Evolutionary conservation across 805 yeast species (phyloP).

Genomic region (Myxozyma melibiosi): DNA sequence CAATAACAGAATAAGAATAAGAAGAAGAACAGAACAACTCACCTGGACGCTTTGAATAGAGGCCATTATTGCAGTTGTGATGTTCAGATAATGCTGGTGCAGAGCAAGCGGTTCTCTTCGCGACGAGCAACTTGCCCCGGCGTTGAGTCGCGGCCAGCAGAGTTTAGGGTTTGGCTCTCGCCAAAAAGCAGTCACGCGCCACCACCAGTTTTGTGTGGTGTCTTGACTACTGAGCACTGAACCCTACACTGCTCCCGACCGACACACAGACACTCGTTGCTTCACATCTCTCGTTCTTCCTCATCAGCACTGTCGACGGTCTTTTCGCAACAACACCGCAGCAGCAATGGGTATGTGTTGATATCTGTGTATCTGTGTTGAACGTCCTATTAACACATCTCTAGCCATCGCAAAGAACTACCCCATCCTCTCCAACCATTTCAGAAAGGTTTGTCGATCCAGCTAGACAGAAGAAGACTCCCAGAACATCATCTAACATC

Average conservation of each 20-base stretch:
- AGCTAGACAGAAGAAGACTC: not conserved
- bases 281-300: too few relatives aligned
- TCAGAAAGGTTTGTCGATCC: conserved; percentile 64
- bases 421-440: conserved; percentile 99
- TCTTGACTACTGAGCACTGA: too few relatives aligned
- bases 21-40: not conserved
- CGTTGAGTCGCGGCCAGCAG: not conserved
- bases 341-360: conserved; percentile 29
- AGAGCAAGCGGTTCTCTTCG: not conserved
- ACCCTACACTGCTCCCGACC: not conserved
- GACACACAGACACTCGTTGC: not conserved
- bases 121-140: not conserved
- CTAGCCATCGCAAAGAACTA: conserved; percentile 97
- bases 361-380: not conserved
- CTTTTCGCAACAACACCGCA: conserved; percentile 10
- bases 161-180: not conserved
- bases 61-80: conserved; percentile 18
- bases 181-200: conserved; percentile 23
- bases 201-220: not conserved
- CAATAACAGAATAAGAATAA: not conserved
- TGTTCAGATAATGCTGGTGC: not conserved
- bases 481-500: not conserved
- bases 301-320: too few relatives aligned
- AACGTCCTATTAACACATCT: not conserved
- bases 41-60: conserved; percentile 35